Conservation (phyloP, 2,329 filamentous ascomycete species). For the Simplicillium sp. region DNA sequence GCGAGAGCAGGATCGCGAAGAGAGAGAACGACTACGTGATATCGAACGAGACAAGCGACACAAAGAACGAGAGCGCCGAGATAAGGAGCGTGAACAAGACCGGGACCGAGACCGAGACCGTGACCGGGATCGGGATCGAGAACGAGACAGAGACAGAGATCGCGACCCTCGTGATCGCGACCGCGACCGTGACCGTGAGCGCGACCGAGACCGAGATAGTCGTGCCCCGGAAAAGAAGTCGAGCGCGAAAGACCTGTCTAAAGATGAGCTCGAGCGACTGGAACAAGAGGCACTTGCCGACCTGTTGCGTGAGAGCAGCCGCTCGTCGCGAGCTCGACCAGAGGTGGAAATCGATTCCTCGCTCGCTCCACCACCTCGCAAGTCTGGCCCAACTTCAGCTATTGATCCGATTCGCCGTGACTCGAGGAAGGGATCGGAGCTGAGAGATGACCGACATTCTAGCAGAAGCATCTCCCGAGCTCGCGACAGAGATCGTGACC, state of each 20-base stretch:
- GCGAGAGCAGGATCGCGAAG: constrained; percentile 45
- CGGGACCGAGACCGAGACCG: constrained; percentile 27
- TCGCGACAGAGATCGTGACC: constrained; percentile 30
- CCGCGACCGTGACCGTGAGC: constrained; percentile 22
- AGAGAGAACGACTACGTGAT: constrained; percentile 38
- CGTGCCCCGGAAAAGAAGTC: constrained; percentile 23
- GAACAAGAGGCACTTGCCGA: constrained; percentile 50
- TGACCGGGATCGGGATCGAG: constrained; percentile 21
- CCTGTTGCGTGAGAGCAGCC: constrained; percentile 49
- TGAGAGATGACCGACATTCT: constrained; percentile 18
- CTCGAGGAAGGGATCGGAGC: constrained; percentile 17
- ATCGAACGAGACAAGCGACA: constrained; percentile 29
- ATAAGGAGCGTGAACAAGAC: constrained; percentile 22
- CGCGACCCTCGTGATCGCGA: constrained; percentile 20
- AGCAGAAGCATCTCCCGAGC: constrained; percentile 28
- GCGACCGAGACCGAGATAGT: constrained; percentile 12
- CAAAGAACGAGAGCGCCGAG: constrained; percentile 24
- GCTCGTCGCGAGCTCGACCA: constrained; percentile 34
- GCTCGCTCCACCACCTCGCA: constrained; percentile 44
- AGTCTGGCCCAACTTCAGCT: constrained; percentile 43
- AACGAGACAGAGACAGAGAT: constrained; percentile 21
- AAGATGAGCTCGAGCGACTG: constrained; percentile 47
- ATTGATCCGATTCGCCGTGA: constrained; percentile 45
- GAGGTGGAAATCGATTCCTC: constrained; percentile 48
- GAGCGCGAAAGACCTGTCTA: constrained; percentile 37